Evolutionary conservation across 345 rosid species (phyloP).

Genomic region (Euclidium syriacum): DNA sequence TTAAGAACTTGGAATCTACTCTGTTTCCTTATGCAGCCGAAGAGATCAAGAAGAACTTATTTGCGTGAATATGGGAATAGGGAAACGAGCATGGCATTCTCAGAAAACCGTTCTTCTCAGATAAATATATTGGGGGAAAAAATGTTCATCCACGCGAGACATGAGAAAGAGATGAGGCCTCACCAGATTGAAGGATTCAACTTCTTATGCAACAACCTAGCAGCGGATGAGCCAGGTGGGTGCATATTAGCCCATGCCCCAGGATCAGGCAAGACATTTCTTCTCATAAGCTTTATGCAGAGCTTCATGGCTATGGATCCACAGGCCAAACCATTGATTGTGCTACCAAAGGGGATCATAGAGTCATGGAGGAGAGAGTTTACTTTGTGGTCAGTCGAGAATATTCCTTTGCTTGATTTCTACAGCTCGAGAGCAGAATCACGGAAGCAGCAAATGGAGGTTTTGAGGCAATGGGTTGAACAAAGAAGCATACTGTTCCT

Average conservation of each 20-base stretch:
- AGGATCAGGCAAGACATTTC: conserved; percentile 94
- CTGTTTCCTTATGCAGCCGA: conserved; percentile 39
- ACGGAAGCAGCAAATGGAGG: conserved; percentile 57
- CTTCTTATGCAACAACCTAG: conserved; percentile 69
- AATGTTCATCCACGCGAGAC: conserved; percentile 81
- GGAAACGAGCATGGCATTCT: conserved; percentile 36
- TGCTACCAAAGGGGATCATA: conserved; percentile 84
- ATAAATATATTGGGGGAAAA: conserved; percentile 44
- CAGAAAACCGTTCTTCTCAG: conserved; percentile 32
- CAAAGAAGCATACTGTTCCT: conserved; percentile 73
- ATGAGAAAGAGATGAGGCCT: conserved; percentile 73
- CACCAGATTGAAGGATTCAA: conserved; percentile 86
- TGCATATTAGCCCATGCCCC: conserved; percentile 97
- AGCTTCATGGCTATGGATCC: conserved; percentile 85
- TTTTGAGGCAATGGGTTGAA: conserved; percentile 65
- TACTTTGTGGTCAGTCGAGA: conserved; percentile 71
- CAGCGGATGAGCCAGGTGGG: conserved; percentile 71
- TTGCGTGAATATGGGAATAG: conserved; percentile 33
- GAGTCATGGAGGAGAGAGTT: conserved; percentile 90
- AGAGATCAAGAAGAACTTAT: conserved; percentile 52
- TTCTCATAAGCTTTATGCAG: conserved; percentile 84
- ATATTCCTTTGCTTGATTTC: conserved; percentile 60
- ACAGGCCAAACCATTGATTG: conserved; percentile 67
- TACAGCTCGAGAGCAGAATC: conserved; percentile 70
- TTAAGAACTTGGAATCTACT: not conserved